Conservation (phyloP, 768 basidiomycete species). For the Kwoniella sp. region DNA sequence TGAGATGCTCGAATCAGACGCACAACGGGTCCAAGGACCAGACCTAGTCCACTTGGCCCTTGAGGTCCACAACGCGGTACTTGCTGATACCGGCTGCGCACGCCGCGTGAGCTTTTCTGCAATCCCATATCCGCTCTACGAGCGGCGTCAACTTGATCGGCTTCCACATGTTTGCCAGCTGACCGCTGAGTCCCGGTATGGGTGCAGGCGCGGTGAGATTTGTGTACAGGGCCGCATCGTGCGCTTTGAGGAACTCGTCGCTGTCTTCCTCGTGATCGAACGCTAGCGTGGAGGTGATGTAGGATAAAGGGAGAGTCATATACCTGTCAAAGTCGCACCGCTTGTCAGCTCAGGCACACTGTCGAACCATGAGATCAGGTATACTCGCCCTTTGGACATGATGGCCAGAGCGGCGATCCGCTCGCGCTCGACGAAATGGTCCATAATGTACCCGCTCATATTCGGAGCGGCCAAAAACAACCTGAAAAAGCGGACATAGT, state of each 20-base stretch:
- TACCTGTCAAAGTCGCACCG: too few relatives aligned
- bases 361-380: too few relatives aligned
- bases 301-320: constrained; percentile 66
- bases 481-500: constrained; percentile 88
- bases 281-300: constrained; percentile 74
- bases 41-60: constrained; percentile 71
- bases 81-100: constrained; percentile 66
- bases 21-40: too few relatives aligned
- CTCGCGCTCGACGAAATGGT: constrained; percentile 93
- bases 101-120: constrained; percentile 42
- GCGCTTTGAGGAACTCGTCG: constrained; percentile 65
- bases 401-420: constrained; percentile 76
- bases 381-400: constrained; percentile 85
- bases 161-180: constrained; percentile 38
- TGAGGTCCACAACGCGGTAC: constrained; percentile 82
- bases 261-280: constrained; percentile 67
- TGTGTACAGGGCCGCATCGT: constrained; percentile 63
- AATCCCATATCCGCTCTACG: constrained; percentile 46
- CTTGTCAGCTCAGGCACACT: too few relatives aligned
- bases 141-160: constrained; percentile 53
- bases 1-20: too few relatives aligned
- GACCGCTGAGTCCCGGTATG: constrained; percentile 1
- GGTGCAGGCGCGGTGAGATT: constrained; percentile 47
- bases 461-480: constrained; percentile 79
- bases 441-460: constrained; percentile 99